Percentiles rank a stretch among this genome's conserved stretches.
Conservation (phyloP, 2,329 filamentous ascomycete genomes). For the Pleurostoma richardsiae region DNA sequence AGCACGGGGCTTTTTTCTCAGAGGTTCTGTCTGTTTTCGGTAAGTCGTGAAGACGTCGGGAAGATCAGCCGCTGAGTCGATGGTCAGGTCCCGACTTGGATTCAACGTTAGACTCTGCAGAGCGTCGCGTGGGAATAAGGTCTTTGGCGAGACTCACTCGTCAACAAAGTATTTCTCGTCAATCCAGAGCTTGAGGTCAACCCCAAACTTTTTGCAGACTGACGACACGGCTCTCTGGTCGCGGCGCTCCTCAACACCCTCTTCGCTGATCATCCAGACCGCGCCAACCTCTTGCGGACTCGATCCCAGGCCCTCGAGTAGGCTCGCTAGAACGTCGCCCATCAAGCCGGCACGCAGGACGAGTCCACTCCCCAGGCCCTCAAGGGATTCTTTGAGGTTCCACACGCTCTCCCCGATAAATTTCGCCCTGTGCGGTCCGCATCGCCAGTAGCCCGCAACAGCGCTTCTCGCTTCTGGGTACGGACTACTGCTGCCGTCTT, state of each 20-base stretch:
- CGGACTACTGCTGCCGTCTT: slow-evolving; percentile 47
- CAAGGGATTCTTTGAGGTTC: slow-evolving; percentile 62
- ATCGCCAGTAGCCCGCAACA: slow-evolving; percentile 67
- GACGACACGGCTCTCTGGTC: slow-evolving; percentile 55
- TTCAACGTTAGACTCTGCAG: background rate
- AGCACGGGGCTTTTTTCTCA: slow-evolving; percentile 58
- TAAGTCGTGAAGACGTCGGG: slow-evolving; percentile 74
- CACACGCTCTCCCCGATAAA: slow-evolving; percentile 70
- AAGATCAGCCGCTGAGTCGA: slow-evolving; percentile 52
- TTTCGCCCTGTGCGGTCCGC: slow-evolving; percentile 65
- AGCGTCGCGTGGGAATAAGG: too few species aligned
- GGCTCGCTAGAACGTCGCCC: slow-evolving; percentile 51
- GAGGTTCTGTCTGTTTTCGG: slow-evolving; percentile 66
- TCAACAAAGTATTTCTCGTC: slow-evolving; percentile 79
- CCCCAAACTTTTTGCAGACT: slow-evolving; percentile 44
- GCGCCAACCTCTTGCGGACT: slow-evolving; percentile 46
- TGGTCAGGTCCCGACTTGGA: slow-evolving; percentile 59
- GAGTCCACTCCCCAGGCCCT: slow-evolving; percentile 55
- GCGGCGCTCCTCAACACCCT: slow-evolving; percentile 61
- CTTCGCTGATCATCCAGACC: slow-evolving; percentile 71
- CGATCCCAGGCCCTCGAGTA: slow-evolving; percentile 45
- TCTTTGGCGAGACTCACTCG: slow-evolving; percentile 53
- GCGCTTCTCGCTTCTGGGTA: slow-evolving; percentile 64
- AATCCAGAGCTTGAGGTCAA: slow-evolving; percentile 60
- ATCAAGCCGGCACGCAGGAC: slow-evolving; percentile 58